phyloP scores from a whole-genome alignment of 768 basidiomycete genomes.

The Lentinula sp. region DNA sequence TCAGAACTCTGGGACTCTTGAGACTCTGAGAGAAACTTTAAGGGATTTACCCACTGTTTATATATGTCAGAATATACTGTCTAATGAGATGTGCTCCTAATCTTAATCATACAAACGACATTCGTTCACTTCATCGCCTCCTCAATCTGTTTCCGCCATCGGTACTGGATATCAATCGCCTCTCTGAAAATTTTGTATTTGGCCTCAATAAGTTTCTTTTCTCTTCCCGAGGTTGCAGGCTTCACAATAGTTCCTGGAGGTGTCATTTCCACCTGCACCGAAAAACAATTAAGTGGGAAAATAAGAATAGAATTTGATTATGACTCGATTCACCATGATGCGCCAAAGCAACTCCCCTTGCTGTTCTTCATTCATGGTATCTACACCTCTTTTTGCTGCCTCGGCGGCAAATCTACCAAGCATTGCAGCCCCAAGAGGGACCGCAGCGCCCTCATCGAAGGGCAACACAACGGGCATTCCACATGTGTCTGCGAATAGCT shows the following conservation, averaged over 20 bases:
- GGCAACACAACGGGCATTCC: constrained; percentile 80
- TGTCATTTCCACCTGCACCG: constrained; percentile 84
- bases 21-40: neutral
- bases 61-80: neutral
- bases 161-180: constrained; percentile 79
- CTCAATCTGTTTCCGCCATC: constrained; percentile 80
- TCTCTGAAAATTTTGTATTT: constrained; percentile 95
- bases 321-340: constrained; percentile 62
- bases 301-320: neutral
- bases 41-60: no score
- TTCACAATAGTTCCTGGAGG: constrained; percentile 67
- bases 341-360: constrained; percentile 76
- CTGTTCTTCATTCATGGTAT: constrained; percentile 31
- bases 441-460: constrained; percentile 66
- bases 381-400: constrained; percentile 23
- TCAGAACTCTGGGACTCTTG: no score
- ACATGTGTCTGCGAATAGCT: constrained; percentile 83
- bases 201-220: constrained; percentile 73
- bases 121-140: constrained; percentile 29
- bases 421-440: constrained; percentile 93
- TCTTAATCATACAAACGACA: neutral
- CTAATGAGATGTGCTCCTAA: neutral
- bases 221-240: constrained; percentile 55
- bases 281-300: neutral
- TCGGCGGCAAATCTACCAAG: constrained; percentile 83